Evolutionary conservation across 2,329 filamentous ascomycete species (phyloP), one percentile per base, ranked within the genome.

Genomic region (Fusarium multiceps): DNA sequence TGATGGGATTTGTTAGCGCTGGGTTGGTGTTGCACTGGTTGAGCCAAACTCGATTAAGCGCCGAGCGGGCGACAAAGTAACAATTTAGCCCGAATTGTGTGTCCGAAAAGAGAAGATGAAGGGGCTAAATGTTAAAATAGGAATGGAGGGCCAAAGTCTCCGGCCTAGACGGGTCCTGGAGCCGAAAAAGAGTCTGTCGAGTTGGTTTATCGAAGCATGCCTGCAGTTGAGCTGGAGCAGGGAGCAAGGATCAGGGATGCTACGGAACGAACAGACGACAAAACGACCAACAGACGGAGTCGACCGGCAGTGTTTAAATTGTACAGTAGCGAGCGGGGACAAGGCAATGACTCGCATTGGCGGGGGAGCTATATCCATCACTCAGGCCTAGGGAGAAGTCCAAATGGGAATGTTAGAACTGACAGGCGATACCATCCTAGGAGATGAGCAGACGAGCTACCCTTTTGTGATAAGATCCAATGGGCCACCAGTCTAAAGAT

Each of bases 341-440:
- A 47, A 37, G 13, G 23, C 51, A 74, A 75, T 75, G 73, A 75
- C 73, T 75, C 73, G 73, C 73, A 75, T 75, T 72, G 73, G 73
- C 48, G 60, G 71, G 59, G 63, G 55, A 69, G 68, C 67, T 47
- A 68, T 63, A 47, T 45, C 61, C 30, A 66, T 56, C 65, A 49
- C 53, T 63, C 21, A 54, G 58, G 54, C 67, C 34, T 73, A 74
- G 58, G 34, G 59, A 49, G 37, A 21, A 54, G 48, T 59, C 16
- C 68, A 45, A 53, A 57, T 69, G 45, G 43, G 57, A 42, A 55
- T 55, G 27, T 28, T 60, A 34, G 47, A 34, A 48, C 34, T 67
- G 54, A 57, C 61, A 54, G 49, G 42, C 34, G 55, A 58, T 54
- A 69, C 40, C 42, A 28, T 55, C 21, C n/a, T 55, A n/a, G 32